phyloP scores from a whole-genome alignment of 2,329 filamentous ascomycete genomes.

The Aspergillus sp. region DNA sequence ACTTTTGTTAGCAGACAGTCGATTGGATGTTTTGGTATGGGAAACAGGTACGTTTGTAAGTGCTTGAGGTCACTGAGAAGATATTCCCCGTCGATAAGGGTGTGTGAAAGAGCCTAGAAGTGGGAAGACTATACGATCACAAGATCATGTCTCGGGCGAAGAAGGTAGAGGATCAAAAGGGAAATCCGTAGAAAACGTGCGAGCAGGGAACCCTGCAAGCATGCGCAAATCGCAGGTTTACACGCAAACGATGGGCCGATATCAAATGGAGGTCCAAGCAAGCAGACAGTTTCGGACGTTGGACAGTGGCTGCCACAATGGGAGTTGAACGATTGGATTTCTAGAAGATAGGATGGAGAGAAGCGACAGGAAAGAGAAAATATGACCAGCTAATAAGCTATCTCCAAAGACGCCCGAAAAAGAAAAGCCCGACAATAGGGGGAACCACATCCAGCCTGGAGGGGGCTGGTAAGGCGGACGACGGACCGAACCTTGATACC shows the following conservation, averaged over 20 bases:
- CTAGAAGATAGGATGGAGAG: constrained; percentile 15
- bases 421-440: constrained; percentile 14
- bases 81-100: constrained; percentile 29
- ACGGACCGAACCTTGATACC: constrained; percentile 26
- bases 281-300: constrained; percentile 28
- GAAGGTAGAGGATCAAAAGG: constrained; percentile 4
- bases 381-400: constrained; percentile 19
- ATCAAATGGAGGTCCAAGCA: constrained; percentile 21
- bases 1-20: constrained; percentile 25
- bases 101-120: constrained; percentile 16
- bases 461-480: constrained; percentile 20
- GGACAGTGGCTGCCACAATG: constrained; percentile 20
- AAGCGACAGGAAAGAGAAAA: constrained; percentile 12
- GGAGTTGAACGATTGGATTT: constrained; percentile 16
- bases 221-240: constrained; percentile 32
- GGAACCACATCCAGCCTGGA: constrained; percentile 16
- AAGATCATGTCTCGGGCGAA: constrained; percentile 9
- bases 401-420: constrained; percentile 17
- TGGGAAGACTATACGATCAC: constrained; percentile 13
- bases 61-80: constrained; percentile 28
- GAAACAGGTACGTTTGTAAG: constrained; percentile 33
- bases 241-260: constrained; percentile 30
- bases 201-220: constrained; percentile 17
- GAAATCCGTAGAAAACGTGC: constrained; percentile 16
- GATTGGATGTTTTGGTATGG: constrained; percentile 28